phyloP scores from a whole-genome alignment of 441 rosid genomes.

The Pelargonium australe region DNA sequence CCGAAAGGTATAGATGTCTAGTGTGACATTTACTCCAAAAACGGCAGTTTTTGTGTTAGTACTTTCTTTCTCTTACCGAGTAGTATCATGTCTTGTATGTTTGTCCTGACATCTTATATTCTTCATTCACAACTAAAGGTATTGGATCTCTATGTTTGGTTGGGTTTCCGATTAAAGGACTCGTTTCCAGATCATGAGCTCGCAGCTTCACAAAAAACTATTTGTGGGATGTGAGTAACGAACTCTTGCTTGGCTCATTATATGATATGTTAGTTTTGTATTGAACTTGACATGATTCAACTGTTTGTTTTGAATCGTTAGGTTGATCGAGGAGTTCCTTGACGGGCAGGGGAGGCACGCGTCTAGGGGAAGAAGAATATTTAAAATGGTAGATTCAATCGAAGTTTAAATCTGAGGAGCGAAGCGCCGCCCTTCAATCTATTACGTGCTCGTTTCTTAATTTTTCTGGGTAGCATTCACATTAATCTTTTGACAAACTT shows the following conservation, averaged over 20 bases:
- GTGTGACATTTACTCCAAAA: too few relatives aligned
- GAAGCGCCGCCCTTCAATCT: too few relatives aligned
- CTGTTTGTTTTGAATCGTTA: constrained; percentile 19
- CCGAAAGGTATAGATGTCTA: too few relatives aligned
- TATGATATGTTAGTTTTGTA: background rate
- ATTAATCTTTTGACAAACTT: too few relatives aligned
- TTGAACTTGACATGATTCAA: constrained; percentile 16
- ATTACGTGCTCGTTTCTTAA: too few relatives aligned
- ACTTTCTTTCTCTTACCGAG: too few relatives aligned
- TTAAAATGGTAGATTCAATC: background rate
- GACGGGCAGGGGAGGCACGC: constrained; percentile 48
- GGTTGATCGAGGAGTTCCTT: constrained; percentile 78
- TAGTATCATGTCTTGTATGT: too few relatives aligned
- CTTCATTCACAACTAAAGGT: constrained; percentile 37
- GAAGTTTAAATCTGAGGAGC: too few relatives aligned
- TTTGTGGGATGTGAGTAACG: constrained; percentile 62
- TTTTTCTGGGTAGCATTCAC: too few relatives aligned
- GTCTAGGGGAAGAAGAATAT: constrained; percentile 27
- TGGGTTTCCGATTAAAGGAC: constrained; percentile 75
- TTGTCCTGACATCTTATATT: background rate
- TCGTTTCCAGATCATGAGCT: constrained; percentile 74
- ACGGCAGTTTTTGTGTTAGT: too few relatives aligned
- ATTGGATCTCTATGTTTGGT: constrained; percentile 83
- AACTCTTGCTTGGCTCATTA: background rate
- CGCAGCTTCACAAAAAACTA: constrained; percentile 75